phyloP scores from a whole-genome alignment of 805 yeast species.

The Kurtzmaniella cleridarum region DNA sequence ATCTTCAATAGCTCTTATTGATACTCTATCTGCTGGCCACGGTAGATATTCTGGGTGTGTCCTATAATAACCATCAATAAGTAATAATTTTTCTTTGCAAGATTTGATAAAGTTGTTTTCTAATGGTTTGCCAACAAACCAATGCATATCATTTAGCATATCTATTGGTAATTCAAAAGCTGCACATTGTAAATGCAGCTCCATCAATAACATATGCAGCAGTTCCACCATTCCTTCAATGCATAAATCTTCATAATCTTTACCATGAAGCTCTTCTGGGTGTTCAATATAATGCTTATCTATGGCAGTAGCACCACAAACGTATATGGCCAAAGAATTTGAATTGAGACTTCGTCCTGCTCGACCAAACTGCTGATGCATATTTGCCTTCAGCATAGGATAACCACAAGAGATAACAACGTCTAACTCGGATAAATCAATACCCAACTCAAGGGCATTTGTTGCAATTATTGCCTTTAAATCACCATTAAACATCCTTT shows the following conservation, averaged over 20 bases:
- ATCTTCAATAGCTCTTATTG: conserved; percentile 80
- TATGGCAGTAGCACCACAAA: conserved; percentile 78
- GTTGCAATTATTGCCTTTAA: conserved; percentile 88
- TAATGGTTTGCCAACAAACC: conserved; percentile 42
- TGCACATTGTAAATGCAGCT: conserved; percentile 90
- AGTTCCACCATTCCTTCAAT: conserved; percentile 31
- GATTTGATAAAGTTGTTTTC: conserved; percentile 20
- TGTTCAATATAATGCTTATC: conserved; percentile 79
- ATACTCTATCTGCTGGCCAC: conserved; percentile 73
- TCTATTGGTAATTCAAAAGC: conserved; percentile 76
- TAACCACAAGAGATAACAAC: conserved; percentile 91
- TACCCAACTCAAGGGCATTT: conserved; percentile 91
- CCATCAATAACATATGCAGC: conserved; percentile 45
- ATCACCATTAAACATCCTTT: conserved; percentile 84
- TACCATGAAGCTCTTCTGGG: conserved; percentile 52
- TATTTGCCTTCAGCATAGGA: conserved; percentile 78
- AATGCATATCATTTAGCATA: conserved; percentile 46
- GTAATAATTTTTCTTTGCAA: conserved; percentile 33
- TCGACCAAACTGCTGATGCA: conserved; percentile 95
- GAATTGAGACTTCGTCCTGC: conserved; percentile 78
- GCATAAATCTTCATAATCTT: conserved; percentile 35
- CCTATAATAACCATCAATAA: conserved; percentile 22
- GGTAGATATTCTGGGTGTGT: conserved; percentile 56
- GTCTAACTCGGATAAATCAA: conserved; percentile 89
- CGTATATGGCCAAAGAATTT: conserved; percentile 73